These are phyloP conservation scores for Eragrostis nindensis DNA, from an alignment of 176 grass and related monocot genomes.

Conservation along the genomic window DNA sequence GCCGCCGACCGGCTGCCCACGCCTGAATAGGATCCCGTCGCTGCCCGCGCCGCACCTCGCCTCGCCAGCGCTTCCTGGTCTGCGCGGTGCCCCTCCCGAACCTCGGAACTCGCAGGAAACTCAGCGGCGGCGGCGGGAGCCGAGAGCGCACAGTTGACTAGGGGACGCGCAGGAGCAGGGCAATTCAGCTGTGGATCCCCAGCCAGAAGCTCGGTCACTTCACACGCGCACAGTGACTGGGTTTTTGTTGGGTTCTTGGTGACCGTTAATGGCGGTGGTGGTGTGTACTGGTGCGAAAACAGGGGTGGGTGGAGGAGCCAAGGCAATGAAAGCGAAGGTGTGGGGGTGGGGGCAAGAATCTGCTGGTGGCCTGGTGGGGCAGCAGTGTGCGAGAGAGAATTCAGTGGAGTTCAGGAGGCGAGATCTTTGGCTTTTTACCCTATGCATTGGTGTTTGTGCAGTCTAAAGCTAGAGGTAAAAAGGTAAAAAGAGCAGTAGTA, in stretches of 20 bases:
- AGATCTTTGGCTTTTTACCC: not conserved
- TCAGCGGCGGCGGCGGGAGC: not conserved
- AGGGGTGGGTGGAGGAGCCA: not conserved
- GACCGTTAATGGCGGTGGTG: slow-evolving; percentile 15
- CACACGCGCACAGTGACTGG: slow-evolving; percentile 25
- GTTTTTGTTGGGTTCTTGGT: slow-evolving; percentile 31
- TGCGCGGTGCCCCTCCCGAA: too few species aligned
- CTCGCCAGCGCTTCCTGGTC: too few species aligned
- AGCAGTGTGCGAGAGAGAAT: not conserved
- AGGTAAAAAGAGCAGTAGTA: not conserved
- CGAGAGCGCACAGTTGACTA: not conserved
- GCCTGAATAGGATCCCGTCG: too few species aligned
- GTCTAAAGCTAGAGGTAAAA: not conserved
- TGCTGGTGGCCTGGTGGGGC: not conserved
- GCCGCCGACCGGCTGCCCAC: too few species aligned
- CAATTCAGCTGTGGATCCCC: slow-evolving; percentile 9
- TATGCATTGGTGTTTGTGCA: not conserved
- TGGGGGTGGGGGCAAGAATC: slow-evolving; percentile 3
- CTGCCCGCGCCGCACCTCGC: too few species aligned
- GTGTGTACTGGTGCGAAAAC: not conserved
- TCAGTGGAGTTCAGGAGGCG: not conserved
- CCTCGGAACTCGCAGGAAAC: not conserved
- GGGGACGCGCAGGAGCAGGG: too few species aligned
- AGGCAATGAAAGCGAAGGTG: slow-evolving; percentile 8
- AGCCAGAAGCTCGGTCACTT: not conserved